Evolutionary conservation across 2,329 filamentous ascomycete species (phyloP).

Genomic region (Aspergillus sp.): DNA sequence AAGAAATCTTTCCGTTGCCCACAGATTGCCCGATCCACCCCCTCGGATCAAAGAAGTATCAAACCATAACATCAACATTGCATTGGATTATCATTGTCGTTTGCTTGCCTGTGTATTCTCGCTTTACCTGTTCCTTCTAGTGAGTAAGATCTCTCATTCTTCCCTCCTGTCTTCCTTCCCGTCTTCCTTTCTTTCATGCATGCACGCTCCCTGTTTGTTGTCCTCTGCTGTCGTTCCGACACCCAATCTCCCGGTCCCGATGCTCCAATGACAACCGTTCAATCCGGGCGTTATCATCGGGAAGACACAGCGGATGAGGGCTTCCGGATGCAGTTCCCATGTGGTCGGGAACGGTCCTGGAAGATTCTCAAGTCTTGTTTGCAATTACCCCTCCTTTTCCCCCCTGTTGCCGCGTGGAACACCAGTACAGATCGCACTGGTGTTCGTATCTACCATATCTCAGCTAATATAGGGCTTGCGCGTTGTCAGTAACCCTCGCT

Average conservation of each 20-base stretch:
- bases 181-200: background rate
- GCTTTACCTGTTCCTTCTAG: background rate
- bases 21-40: background rate
- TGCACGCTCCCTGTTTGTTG: background rate
- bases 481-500: no score
- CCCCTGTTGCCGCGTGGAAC: background rate
- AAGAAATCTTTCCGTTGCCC: background rate
- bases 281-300: background rate
- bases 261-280: no score
- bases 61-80: background rate
- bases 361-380: background rate
- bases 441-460: background rate
- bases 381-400: background rate
- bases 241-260: no score
- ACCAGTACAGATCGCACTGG: background rate
- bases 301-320: background rate
- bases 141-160: no score
- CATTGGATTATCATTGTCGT: background rate
- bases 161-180: no score
- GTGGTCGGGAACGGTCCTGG: no score
- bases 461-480: background rate
- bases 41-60: background rate
- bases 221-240: background rate
- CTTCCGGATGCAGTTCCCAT: background rate
- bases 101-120: background rate